Base-by-base conservation (phyloP, 352 stramenopile species). In the Pythium rhizo-oryzae region DNA sequence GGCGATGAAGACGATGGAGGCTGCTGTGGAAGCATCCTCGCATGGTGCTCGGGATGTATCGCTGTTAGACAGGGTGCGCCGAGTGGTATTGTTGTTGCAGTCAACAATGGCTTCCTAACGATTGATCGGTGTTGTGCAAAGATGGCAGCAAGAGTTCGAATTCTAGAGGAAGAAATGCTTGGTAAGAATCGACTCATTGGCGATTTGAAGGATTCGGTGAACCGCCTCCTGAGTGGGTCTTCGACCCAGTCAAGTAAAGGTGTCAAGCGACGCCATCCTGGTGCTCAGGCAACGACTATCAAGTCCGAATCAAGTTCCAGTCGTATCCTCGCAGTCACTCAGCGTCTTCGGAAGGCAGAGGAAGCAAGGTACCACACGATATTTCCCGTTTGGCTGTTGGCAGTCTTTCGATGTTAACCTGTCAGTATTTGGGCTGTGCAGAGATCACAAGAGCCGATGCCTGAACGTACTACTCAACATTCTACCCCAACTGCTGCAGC, bases 1-100 rank as follows among this genome's bases (percentile, higher is more conserved):
- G 6, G 62, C 67, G 1, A 74, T 87, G 65, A 80, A 75, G 43
- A 73, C 76, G 9, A 77, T 87, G 72, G 77, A 87, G 49, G 79
- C 72, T 5, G 80, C 68, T 51, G 46, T 87, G 15, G 79, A 90
- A 62, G 69, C 63, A 15, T 79, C 28, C 16, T 52, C 28, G 0
- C 35, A 24, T 9, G 56, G 19, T 3, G 13, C 28, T 2, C 47
- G 39, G 8, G 55, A 19, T 28, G 16, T 35, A 1, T 63, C 35
- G 9, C 53, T 47, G 16, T 16, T 46, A 11, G 44, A 62, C 19
- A 33, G 55, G 15, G 55, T 63, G 25, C 3, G 62, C 21, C 19
- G 4, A 50, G 16, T 21, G 35, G 18, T n/a, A 47, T 47, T 37
- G 37, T 16, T 39, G 24, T 41, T 1, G 6, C 1, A 41, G 18